Conservation (phyloP, 768 basidiomycete genomes). For the Trametes cinnabarina region DNA sequence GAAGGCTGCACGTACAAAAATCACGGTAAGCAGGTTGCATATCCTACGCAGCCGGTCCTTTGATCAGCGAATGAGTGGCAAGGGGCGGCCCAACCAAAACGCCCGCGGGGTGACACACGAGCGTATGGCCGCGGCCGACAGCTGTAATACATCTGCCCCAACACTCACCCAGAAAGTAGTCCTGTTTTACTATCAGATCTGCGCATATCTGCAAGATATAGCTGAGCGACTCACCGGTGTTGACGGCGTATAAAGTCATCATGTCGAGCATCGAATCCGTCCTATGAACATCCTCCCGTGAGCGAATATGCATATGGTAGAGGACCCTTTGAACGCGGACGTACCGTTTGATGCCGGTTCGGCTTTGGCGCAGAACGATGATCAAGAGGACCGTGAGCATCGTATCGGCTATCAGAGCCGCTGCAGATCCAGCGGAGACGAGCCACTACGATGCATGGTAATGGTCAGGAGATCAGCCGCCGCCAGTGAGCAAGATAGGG, state of each 20-base stretch:
- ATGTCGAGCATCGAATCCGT: neutral
- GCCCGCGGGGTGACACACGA: no score
- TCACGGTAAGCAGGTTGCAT: neutral
- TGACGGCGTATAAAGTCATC: neutral
- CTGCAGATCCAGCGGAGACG: neutral
- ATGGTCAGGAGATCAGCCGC: no score
- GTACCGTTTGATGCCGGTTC: constrained; percentile 4
- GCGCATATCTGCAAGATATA: neutral
- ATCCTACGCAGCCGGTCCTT: neutral
- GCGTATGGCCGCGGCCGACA: no score
- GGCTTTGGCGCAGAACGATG: neutral
- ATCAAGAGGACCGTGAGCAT: constrained; percentile 1
- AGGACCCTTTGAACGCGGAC: no score
- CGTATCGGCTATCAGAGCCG: constrained; percentile 1
- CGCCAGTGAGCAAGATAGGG: no score
- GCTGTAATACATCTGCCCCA: no score
- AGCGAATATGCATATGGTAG: neutral
- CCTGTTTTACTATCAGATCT: neutral
- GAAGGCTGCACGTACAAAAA: neutral
- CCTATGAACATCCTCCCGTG: neutral
- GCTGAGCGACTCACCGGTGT: constrained; percentile 2
- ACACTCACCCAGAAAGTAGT: neutral
- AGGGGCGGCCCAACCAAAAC: no score
- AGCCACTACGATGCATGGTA: neutral
- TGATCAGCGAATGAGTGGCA: no score